phyloP scores from a whole-genome alignment of 2,329 filamentous ascomycete species.

The Cordyceps farinosa region DNA sequence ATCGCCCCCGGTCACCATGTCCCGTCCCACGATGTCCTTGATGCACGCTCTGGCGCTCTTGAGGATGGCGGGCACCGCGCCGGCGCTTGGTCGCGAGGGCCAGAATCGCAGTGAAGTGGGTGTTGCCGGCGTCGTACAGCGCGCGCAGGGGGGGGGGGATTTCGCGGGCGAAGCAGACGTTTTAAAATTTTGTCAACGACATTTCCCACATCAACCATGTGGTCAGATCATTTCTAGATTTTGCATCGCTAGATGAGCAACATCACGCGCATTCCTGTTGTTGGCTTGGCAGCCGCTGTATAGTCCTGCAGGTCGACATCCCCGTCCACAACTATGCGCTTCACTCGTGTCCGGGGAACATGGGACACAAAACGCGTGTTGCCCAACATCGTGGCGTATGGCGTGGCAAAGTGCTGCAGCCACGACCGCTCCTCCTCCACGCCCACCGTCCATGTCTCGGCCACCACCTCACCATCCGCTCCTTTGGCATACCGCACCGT shows the following conservation, averaged over 20 bases:
- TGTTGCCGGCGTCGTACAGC: constrained; percentile 23
- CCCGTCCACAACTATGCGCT: constrained; percentile 36
- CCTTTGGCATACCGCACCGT: background rate
- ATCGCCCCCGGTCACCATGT: constrained; percentile 23
- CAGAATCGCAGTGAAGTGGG: constrained; percentile 24
- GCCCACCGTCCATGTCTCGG: background rate
- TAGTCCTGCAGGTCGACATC: constrained; percentile 33
- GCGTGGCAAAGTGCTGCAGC: constrained; percentile 2
- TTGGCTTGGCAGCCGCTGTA: constrained; percentile 25
- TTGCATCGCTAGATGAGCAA: background rate
- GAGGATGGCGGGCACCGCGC: constrained; percentile 23
- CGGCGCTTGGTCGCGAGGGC: constrained; percentile 15
- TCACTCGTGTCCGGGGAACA: constrained; percentile 29
- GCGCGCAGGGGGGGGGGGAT: background rate
- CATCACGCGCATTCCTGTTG: no score
- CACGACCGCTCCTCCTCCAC: background rate
- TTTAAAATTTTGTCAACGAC: constrained; percentile 32
- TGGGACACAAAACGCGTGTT: constrained; percentile 24
- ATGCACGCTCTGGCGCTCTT: constrained; percentile 26
- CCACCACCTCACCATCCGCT: background rate
- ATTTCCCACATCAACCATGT: constrained; percentile 31
- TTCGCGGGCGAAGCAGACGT: constrained; percentile 29
- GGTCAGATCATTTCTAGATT: constrained; percentile 27
- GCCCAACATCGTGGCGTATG: constrained; percentile 27
- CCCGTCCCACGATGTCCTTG: constrained; percentile 20